Percentiles rank a stretch among this genome's conserved stretches.
Conservation (phyloP, 2,329 filamentous ascomycete genomes). For the Fusarium sambucinum region DNA sequence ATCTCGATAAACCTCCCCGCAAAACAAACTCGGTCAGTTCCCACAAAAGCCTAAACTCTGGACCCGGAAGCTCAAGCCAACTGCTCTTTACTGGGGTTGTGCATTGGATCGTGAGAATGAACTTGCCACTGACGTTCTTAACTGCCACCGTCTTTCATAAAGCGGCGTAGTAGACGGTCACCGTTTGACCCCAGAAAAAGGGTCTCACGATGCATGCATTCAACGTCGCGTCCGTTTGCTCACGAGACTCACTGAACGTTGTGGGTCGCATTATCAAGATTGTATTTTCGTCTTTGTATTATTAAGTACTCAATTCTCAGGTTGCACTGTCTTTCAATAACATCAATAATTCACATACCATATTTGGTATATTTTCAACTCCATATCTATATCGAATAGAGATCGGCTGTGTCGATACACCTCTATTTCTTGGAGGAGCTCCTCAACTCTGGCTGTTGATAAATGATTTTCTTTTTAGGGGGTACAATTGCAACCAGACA, state of each 20-base stretch:
- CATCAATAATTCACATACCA: neutral
- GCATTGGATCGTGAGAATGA: constrained; percentile 25
- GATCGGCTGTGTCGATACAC: neutral
- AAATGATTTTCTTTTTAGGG: neutral
- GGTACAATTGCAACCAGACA: neutral
- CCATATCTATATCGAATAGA: neutral
- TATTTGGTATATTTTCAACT: neutral
- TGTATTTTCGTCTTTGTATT: neutral
- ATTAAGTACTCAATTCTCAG: neutral
- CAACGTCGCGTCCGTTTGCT: constrained; percentile 20
- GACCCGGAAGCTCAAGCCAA: constrained; percentile 27
- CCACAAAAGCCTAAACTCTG: constrained; percentile 30
- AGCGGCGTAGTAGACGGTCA: constrained; percentile 27
- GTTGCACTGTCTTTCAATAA: neutral
- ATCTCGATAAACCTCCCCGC: neutral
- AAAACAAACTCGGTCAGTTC: constrained; percentile 7
- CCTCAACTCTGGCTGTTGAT: neutral
- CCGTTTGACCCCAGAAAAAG: constrained; percentile 30
- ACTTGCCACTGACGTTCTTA: constrained; percentile 26
- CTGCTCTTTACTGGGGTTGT: constrained; percentile 24
- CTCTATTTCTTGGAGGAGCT: neutral
- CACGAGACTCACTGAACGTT: constrained; percentile 8
- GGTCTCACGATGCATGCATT: constrained; percentile 26
- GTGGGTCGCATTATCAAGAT: constrained; percentile 24
- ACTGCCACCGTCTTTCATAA: constrained; percentile 37